These are phyloP conservation scores for Chaetomium olivaceum DNA, from an alignment of 2,329 filamentous ascomycete genomes.

Conservation along the genomic window DNA sequence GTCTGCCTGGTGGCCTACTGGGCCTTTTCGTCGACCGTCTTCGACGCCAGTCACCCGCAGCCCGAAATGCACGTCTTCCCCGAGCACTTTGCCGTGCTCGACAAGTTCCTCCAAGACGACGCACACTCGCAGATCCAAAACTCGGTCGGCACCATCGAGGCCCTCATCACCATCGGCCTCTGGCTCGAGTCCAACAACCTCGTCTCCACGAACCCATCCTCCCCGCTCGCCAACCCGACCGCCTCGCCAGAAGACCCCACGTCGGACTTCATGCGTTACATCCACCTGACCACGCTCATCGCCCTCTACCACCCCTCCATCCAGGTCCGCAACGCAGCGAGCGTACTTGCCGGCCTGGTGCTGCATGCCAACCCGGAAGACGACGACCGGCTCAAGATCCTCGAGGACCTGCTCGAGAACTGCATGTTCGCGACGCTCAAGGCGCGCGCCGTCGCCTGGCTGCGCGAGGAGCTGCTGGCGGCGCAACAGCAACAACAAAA, in stretches of 20 bases:
- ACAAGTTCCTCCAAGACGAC: slow-evolving; percentile 53
- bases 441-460: slow-evolving; percentile 63
- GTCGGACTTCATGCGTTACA: slow-evolving; percentile 58
- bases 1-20: slow-evolving; percentile 62
- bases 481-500: slow-evolving; percentile 36
- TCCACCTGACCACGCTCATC: slow-evolving; percentile 59
- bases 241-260: slow-evolving; percentile 33
- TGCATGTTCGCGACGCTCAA: slow-evolving; percentile 64
- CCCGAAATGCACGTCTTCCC: slow-evolving; percentile 62
- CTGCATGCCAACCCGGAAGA: slow-evolving; percentile 62
- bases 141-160: slow-evolving; percentile 58
- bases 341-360: slow-evolving; percentile 53
- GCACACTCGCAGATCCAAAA: slow-evolving; percentile 51
- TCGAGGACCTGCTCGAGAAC: slow-evolving; percentile 65
- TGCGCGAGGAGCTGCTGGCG: slow-evolving; percentile 61
- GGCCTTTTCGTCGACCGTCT: slow-evolving; percentile 63
- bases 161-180: slow-evolving; percentile 59
- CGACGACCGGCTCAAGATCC: slow-evolving; percentile 58
- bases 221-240: slow-evolving; percentile 34
- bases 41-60: slow-evolving; percentile 55
- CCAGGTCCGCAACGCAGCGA: slow-evolving; percentile 56
- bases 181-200: slow-evolving; percentile 57
- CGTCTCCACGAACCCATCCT: slow-evolving; percentile 40
- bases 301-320: slow-evolving; percentile 59
- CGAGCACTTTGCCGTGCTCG: slow-evolving; percentile 56